A percentile compares a stretch with the other conserved stretches of the same genome.
Evolutionary conservation across 768 basidiomycete species (phyloP).

Genomic region (Grammothele lineata): DNA sequence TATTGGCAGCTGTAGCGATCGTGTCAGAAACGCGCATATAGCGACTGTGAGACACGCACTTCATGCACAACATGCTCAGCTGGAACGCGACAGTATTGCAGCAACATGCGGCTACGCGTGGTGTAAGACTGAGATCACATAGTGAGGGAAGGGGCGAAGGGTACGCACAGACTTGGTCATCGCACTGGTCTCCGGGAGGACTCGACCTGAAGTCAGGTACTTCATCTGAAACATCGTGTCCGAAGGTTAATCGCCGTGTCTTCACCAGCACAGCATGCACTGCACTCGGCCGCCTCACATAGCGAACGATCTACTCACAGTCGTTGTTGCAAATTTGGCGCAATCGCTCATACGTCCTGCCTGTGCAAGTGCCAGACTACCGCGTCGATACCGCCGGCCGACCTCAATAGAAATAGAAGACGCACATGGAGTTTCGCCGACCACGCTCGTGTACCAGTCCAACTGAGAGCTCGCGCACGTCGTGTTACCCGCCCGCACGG

Average conservation of each 20-base stretch:
- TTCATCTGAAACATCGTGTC: too few species aligned
- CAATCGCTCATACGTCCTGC: slow-evolving; percentile 13
- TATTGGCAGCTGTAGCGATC: slow-evolving; percentile 1
- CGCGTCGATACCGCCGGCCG: too few species aligned
- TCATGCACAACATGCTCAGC: slow-evolving; percentile 14
- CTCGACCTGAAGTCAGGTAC: slow-evolving; percentile 3
- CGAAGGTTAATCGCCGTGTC: neutral
- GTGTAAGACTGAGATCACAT: neutral
- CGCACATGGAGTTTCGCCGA: slow-evolving; percentile 17
- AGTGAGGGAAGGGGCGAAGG: too few species aligned
- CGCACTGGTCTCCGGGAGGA: slow-evolving; percentile 1
- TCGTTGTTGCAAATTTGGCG: slow-evolving; percentile 15
- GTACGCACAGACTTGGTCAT: slow-evolving; percentile 7
- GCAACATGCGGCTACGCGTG: slow-evolving; percentile 1
- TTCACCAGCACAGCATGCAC: too few species aligned
- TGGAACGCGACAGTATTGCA: slow-evolving; percentile 10
- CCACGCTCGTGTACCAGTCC: slow-evolving; percentile 18
- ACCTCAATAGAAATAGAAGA: neutral
- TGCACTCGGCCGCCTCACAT: too few species aligned
- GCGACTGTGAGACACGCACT: neutral
- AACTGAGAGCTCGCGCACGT: slow-evolving; percentile 13
- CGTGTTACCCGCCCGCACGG: slow-evolving; percentile 7
- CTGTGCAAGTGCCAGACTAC: neutral
- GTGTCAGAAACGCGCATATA: neutral
- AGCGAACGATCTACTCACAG: slow-evolving; percentile 5